These are phyloP conservation scores for Edaphochlamys debaryana DNA, from an alignment of 139 green algal genomes.

Conservation along the genomic window DNA sequence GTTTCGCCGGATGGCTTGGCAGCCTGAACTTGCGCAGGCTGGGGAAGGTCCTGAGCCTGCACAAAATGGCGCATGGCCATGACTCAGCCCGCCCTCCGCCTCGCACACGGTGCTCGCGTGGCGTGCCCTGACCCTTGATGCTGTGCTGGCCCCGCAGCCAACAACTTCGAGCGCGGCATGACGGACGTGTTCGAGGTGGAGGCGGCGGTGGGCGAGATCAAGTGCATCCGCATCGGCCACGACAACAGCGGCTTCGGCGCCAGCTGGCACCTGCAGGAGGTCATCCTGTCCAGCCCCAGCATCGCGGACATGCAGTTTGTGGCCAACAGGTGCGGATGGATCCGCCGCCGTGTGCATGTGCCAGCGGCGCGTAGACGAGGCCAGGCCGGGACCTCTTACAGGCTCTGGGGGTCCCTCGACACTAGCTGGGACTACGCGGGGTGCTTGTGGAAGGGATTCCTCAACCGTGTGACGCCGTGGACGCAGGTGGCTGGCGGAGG, in stretches of 20 bases:
- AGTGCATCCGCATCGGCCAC: conserved; percentile 64
- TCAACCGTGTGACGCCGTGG: too few species aligned
- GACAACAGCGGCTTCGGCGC: conserved; percentile 56
- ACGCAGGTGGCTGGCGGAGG: conserved; percentile 50
- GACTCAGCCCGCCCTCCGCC: too few species aligned
- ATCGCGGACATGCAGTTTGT: conserved; percentile 58
- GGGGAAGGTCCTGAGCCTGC: too few species aligned
- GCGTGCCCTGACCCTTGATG: too few species aligned
- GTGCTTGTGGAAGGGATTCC: too few species aligned
- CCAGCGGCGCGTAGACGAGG: too few species aligned
- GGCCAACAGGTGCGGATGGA: conserved; percentile 55
- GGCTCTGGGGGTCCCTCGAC: too few species aligned
- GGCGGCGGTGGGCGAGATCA: conserved; percentile 50
- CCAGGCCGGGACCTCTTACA: too few species aligned
- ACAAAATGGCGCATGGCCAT: too few species aligned
- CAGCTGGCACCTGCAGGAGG: conserved; percentile 62
- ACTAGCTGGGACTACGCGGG: too few species aligned
- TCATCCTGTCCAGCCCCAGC: conserved; percentile 46
- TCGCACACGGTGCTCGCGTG: too few species aligned
- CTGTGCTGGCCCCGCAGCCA: conserved; percentile 31
- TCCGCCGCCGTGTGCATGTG: neutral
- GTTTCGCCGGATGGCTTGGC: neutral
- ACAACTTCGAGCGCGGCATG: conserved; percentile 63
- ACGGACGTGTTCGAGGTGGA: conserved; percentile 49
- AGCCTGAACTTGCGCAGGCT: neutral